Evolutionary conservation across 108 stramenopile genomes (phyloP).

Genomic region (Epipyxis sp.): DNA sequence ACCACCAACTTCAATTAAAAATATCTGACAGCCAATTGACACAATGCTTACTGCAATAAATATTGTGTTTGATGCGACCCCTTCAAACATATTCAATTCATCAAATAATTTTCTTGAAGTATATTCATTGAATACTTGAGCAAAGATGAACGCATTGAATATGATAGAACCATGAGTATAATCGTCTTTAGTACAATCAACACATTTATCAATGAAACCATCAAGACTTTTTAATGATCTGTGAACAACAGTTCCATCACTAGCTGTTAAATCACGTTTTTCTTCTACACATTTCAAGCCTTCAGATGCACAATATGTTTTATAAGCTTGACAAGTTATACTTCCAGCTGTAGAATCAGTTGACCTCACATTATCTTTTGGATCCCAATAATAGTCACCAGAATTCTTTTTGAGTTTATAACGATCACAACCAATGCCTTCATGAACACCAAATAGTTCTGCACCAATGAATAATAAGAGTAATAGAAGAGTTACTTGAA

Average conservation of each 20-base stretch:
- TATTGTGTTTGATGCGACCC: not conserved
- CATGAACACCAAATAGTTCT: not conserved
- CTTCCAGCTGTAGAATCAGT: not conserved
- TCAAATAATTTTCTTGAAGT: constrained; percentile 25
- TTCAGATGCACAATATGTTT: not conserved
- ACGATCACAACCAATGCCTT: not conserved
- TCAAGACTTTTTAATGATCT: not conserved
- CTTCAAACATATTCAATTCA: constrained; percentile 29
- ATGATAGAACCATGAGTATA: constrained; percentile 26
- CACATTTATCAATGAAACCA: not conserved
- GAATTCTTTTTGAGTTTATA: not conserved
- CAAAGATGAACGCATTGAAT: constrained; percentile 40
- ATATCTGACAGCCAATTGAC: constrained; percentile 23
- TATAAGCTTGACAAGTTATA: not conserved
- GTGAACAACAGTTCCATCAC: not conserved
- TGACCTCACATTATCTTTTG: not conserved
- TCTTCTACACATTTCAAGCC: constrained; percentile 13
- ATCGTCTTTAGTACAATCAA: not conserved
- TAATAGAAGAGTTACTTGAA: constrained; percentile 11
- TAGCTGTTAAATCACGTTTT: not conserved
- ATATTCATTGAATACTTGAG: constrained; percentile 28
- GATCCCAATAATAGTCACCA: not conserved
- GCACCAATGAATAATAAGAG: constrained; percentile 12
- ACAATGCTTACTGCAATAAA: not conserved
- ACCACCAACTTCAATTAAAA: constrained; percentile 32